These are phyloP conservation scores for Parathielavia appendiculata DNA, from an alignment of 495 filamentous ascomycete genomes.

Conservation along the genomic window DNA sequence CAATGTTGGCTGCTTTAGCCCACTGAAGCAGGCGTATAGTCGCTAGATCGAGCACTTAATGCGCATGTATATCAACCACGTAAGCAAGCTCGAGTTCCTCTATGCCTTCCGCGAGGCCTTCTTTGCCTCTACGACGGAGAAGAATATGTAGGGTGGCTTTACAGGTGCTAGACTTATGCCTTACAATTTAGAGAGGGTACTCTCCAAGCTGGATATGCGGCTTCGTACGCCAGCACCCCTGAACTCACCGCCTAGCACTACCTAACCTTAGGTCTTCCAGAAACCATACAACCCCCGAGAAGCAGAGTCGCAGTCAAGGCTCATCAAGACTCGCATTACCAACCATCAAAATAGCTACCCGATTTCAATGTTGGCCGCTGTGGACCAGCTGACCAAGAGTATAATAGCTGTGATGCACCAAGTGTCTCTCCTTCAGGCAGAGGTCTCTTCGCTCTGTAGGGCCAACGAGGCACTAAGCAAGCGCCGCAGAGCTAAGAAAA, in stretches of 20 bases:
- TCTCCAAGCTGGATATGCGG: no score
- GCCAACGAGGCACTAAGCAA: no score
- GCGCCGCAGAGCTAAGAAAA: no score
- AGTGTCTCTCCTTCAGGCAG: neutral
- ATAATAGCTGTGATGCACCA: constrained; percentile 2
- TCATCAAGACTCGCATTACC: constrained; percentile 7
- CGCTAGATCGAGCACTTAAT: no score
- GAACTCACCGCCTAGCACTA: no score
- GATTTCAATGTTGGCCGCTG: neutral
- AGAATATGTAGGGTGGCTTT: neutral
- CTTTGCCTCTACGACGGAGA: constrained; percentile 1
- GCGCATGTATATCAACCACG: no score
- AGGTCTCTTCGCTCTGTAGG: no score
- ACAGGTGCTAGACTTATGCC: neutral
- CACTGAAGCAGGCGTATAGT: neutral
- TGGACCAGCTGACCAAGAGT: constrained; percentile 6
- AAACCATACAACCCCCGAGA: neutral
- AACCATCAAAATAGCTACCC: constrained; percentile 6
- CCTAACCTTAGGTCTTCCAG: neutral
- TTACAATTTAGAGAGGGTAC: no score
- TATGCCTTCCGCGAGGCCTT: no score
- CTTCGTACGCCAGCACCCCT: neutral
- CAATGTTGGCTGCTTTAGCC: constrained; percentile 5
- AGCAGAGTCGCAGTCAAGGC: neutral
- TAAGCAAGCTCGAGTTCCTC: no score